phyloP scores from a whole-genome alignment of 805 yeast species.

The Lipomyces kockii region DNA sequence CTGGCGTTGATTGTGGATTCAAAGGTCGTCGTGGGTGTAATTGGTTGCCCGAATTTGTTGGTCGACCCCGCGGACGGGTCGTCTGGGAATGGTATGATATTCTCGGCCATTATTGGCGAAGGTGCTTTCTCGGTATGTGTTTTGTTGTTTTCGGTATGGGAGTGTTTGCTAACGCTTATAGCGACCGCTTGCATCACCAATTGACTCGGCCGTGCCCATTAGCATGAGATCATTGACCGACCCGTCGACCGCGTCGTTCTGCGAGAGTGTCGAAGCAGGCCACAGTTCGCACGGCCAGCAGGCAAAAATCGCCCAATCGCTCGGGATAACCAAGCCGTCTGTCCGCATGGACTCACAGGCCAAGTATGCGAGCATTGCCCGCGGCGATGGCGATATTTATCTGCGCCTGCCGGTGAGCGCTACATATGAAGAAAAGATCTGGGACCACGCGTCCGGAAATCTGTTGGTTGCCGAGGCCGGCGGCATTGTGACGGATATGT shows the following conservation, averaged over 20 bases:
- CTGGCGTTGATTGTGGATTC: slow-evolving; percentile 88
- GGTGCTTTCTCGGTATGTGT: slow-evolving; percentile 65
- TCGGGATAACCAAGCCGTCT: slow-evolving; percentile 62
- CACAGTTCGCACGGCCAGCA: slow-evolving; percentile 93
- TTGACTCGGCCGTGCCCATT: slow-evolving; percentile 48
- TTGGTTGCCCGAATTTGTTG: slow-evolving; percentile 93
- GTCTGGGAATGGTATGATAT: slow-evolving; percentile 69
- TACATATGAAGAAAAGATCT: slow-evolving; percentile 86
- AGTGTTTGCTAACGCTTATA: neutral
- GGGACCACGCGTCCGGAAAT: slow-evolving; percentile 99
- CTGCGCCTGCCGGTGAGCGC: slow-evolving; percentile 81
- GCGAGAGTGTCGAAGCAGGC: slow-evolving; percentile 94
- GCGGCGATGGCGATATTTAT: slow-evolving; percentile 92
- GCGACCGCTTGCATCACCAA: slow-evolving; percentile 37
- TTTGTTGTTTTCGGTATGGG: slow-evolving; percentile 40
- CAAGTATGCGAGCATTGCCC: slow-evolving; percentile 87
- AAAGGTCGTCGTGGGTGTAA: slow-evolving; percentile 82
- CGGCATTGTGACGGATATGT: slow-evolving; percentile 84
- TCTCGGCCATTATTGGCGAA: slow-evolving; percentile 66
- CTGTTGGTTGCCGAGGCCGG: slow-evolving; percentile 87
- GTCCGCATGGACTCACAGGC: slow-evolving; percentile 94
- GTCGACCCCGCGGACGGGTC: slow-evolving; percentile 48
- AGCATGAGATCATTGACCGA: slow-evolving; percentile 56
- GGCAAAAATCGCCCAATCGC: slow-evolving; percentile 64
- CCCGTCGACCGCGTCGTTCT: slow-evolving; percentile 60